Conservation (phyloP, 2,329 filamentous ascomycete genomes). For the Fusarium fujikuroi region DNA sequence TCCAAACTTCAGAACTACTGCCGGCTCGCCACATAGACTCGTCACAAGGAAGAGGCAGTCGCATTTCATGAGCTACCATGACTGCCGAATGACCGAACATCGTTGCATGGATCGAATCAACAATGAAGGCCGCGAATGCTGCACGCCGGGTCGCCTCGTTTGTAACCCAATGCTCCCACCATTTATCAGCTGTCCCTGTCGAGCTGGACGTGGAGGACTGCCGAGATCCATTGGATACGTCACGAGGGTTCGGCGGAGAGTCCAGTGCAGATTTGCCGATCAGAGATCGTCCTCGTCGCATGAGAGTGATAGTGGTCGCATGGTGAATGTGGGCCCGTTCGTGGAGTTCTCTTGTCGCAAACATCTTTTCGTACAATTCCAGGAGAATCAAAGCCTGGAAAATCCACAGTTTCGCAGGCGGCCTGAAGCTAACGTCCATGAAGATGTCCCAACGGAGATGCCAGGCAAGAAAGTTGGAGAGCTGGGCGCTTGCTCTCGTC, state of each 20-base stretch:
- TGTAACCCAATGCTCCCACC: conserved; percentile 96
- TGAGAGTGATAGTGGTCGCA: conserved; percentile 92
- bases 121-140: conserved; percentile 92
- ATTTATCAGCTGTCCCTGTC: conserved; percentile 81
- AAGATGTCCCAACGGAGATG: conserved; percentile 97
- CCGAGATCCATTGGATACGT: conserved; percentile 65
- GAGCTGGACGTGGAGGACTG: conserved; percentile 70
- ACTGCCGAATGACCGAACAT: conserved; percentile 98
- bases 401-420: conserved; percentile 94
- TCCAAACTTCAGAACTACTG: conserved; percentile 85
- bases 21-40: conserved; percentile 92
- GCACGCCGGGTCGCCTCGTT: conserved; percentile 90
- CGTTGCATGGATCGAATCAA: conserved; percentile 95
- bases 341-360: conserved; percentile 88
- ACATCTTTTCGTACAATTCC: conserved; percentile 98
- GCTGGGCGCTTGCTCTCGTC: conserved; percentile 79
- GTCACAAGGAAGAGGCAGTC: conserved; percentile 89
- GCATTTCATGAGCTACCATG: conserved; percentile 97
- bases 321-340: conserved; percentile 97
- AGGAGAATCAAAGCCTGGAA: conserved; percentile 91
- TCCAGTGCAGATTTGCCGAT: conserved; percentile 88
- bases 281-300: conserved; percentile 91
- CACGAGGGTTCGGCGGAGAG: conserved; percentile 79
- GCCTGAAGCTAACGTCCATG: conserved; percentile 87
- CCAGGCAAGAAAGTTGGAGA: conserved; percentile 92